phyloP scores from a whole-genome alignment of 2,329 filamentous ascomycete species.

The Byssothecium circinans region DNA sequence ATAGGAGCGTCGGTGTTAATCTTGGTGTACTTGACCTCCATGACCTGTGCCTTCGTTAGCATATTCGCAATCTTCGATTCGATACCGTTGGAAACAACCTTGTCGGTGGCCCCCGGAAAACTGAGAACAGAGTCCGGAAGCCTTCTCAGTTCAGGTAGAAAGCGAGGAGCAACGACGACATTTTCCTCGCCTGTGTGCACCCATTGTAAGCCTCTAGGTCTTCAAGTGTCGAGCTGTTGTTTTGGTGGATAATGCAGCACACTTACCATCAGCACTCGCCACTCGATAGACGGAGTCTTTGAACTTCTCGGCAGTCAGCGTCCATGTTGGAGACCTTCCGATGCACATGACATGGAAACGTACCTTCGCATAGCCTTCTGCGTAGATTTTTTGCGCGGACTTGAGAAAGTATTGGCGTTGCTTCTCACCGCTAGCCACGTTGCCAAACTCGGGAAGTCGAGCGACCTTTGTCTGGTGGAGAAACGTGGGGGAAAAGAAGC shows the following conservation, averaged over 20 bases:
- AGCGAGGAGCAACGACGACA: constrained; percentile 30
- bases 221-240: background rate
- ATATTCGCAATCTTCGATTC: background rate
- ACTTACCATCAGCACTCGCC: constrained; percentile 20
- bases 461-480: constrained; percentile 23
- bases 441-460: constrained; percentile 26
- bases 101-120: constrained; percentile 29
- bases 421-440: constrained; percentile 17
- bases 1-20: constrained; percentile 21
- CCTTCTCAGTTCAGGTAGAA: constrained; percentile 37
- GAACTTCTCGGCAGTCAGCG: constrained; percentile 26
- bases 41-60: constrained; percentile 20
- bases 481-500: constrained; percentile 23
- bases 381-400: constrained; percentile 29
- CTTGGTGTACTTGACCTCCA: constrained; percentile 38
- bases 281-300: constrained; percentile 31
- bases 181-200: constrained; percentile 20
- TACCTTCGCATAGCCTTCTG: constrained; percentile 33
- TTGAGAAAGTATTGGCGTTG: constrained; percentile 23
- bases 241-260: too few species aligned
- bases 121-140: constrained; percentile 38
- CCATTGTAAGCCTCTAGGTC: constrained; percentile 9
- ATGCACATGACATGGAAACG: background rate
- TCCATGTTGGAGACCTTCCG: background rate
- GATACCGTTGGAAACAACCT: constrained; percentile 15